Evolutionary conservation across 2,329 filamentous ascomycete genomes (phyloP).

Genomic region (Arthrocladium fulminans): DNA sequence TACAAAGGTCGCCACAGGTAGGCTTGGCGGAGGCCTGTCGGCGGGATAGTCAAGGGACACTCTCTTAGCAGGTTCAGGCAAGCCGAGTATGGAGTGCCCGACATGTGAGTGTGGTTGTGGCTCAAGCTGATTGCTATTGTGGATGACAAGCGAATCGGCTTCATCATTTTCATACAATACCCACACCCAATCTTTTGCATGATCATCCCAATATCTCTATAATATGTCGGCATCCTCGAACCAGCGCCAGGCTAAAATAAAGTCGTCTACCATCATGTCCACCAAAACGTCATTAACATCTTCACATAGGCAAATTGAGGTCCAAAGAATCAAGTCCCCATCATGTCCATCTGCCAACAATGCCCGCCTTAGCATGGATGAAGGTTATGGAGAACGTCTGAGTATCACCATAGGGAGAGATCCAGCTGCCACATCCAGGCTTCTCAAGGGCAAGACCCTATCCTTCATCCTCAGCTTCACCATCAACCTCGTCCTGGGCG

Average conservation of each 20-base stretch:
- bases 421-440: background rate
- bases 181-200: background rate
- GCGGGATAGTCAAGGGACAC: slow-evolving; percentile 7
- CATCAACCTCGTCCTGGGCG: slow-evolving; percentile 7
- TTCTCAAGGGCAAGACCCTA: background rate
- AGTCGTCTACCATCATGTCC: background rate
- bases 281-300: background rate
- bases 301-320: background rate
- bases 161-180: background rate
- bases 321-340: too few relatives aligned
- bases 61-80: slow-evolving; percentile 7
- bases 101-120: too few relatives aligned
- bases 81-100: too few relatives aligned
- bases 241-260: background rate
- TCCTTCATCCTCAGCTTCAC: slow-evolving; percentile 6
- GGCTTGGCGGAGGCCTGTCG: slow-evolving; percentile 27
- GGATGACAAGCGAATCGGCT: too few relatives aligned
- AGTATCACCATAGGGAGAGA: background rate
- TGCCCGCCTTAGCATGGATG: background rate
- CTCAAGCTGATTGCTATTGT: too few relatives aligned
- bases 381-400: background rate
- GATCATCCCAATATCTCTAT: background rate
- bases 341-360: too few relatives aligned
- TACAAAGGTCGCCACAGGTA: slow-evolving; percentile 22
- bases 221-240: background rate